phyloP scores from a whole-genome alignment of 768 basidiomycete species.

The Boletus sensibilis region DNA sequence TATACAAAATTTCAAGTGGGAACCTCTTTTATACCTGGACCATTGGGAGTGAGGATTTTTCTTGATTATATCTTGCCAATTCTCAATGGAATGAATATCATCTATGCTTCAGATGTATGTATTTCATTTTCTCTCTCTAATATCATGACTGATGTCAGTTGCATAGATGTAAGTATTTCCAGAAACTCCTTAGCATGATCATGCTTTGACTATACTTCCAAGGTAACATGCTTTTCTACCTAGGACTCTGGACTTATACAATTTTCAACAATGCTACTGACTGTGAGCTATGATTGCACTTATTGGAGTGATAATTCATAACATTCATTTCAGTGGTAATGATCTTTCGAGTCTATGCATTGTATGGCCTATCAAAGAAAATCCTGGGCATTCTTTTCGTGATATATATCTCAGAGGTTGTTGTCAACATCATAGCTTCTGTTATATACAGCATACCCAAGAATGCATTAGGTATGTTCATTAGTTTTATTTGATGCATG shows the following conservation, averaged over 20 bases:
- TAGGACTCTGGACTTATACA: neutral
- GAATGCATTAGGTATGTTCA: neutral
- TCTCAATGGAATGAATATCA: neutral
- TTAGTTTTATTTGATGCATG: neutral
- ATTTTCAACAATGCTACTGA: neutral
- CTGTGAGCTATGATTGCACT: neutral
- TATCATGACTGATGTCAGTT: neutral
- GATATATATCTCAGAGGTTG: neutral
- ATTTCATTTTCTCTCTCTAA: neutral
- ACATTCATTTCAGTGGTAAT: conserved; percentile 1
- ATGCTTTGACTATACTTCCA: neutral
- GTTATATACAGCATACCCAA: neutral
- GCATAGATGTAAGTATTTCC: neutral
- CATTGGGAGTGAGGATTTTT: neutral
- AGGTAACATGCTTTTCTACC: neutral
- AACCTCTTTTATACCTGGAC: conserved; percentile 1
- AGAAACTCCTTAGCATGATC: neutral
- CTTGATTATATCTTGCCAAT: neutral
- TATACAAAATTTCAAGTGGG: neutral
- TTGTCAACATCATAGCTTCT: neutral
- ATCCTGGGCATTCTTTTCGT: neutral
- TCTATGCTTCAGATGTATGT: conserved; percentile 1
- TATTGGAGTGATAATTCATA: neutral
- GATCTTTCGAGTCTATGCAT: conserved; percentile 9
- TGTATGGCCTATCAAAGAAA: neutral